Conservation (phyloP, 768 basidiomycete genomes). For the Boletus sensibilis region DNA sequence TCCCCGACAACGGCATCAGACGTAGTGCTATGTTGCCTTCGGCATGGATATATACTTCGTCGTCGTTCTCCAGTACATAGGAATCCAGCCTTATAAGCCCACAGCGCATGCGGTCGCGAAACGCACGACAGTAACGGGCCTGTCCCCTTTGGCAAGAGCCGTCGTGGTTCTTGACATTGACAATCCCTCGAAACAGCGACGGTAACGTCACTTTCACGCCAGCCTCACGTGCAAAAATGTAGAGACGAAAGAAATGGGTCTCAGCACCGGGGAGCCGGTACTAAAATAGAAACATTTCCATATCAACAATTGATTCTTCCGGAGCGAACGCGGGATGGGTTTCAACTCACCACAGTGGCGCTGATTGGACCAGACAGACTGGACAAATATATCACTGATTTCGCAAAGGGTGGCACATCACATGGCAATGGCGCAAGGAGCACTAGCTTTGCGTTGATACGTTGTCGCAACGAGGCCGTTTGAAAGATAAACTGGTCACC, state of each 20-base stretch:
- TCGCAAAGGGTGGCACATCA: conserved; percentile 31
- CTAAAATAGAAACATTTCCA: conserved; percentile 13
- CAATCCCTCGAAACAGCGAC: conserved; percentile 28
- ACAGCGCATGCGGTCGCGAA: conserved; percentile 23
- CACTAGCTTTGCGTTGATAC: conserved; percentile 28
- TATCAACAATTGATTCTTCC: conserved; percentile 2
- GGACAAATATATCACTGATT: conserved; percentile 34
- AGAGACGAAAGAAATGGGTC: conserved; percentile 31
- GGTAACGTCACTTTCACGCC: conserved; percentile 31
- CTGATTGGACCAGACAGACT: conserved; percentile 26
- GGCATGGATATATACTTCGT: conserved; percentile 31
- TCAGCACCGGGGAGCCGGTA: conserved; percentile 27
- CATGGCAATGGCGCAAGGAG: conserved; percentile 29
- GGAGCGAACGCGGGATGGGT: background rate
- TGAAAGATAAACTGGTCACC: conserved; percentile 33
- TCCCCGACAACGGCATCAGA: conserved; percentile 14
- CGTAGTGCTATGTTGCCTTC: conserved; percentile 25
- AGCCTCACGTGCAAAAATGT: conserved; percentile 28
- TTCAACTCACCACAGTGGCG: conserved; percentile 26
- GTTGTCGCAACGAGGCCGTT: conserved; percentile 17
- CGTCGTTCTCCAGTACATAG: conserved; percentile 24
- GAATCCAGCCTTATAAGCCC: conserved; percentile 24
- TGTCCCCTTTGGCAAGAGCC: conserved; percentile 7
- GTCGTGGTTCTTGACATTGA: conserved; percentile 22
- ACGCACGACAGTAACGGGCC: conserved; percentile 22